A percentile compares a stretch with the other conserved stretches of the same genome.
Conservation (phyloP, 129 eudicot genomes). For the Flaveria sonorensis region DNA sequence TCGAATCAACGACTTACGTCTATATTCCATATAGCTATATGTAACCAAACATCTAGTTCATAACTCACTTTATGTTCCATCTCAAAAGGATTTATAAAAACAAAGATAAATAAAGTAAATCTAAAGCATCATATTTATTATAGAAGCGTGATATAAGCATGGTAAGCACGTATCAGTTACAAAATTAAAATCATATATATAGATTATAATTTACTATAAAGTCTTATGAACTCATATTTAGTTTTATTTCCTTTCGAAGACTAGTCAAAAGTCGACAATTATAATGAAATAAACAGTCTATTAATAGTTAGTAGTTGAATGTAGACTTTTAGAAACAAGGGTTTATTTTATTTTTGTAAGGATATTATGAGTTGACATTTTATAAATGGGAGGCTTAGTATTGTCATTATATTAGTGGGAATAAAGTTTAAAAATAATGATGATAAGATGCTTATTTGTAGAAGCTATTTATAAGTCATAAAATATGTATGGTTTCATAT, state of each 20-base stretch:
- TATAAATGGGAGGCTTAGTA: not conserved
- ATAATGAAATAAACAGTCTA: not conserved
- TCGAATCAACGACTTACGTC: no score
- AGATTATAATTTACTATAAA: not conserved
- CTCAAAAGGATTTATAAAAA: no score
- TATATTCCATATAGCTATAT: no score
- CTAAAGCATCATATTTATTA: no score
- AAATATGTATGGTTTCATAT: not conserved
- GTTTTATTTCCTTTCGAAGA: not conserved
- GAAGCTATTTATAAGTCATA: not conserved
- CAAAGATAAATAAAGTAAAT: no score
- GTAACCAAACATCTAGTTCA: no score
- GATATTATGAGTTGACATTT: not conserved
- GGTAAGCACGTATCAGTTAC: no score
- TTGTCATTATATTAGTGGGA: slow-evolving; percentile 4
- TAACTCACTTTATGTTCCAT: no score
- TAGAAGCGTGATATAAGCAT: no score
- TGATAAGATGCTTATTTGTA: not conserved
- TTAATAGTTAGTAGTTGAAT: not conserved
- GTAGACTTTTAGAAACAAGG: not conserved
- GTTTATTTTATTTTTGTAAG: not conserved
- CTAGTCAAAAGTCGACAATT: not conserved
- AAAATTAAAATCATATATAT: no score
- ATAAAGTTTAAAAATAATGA: not conserved
- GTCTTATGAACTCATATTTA: not conserved